phyloP scores from a whole-genome alignment of 805 yeast genomes.

The Candida chauliodis region DNA sequence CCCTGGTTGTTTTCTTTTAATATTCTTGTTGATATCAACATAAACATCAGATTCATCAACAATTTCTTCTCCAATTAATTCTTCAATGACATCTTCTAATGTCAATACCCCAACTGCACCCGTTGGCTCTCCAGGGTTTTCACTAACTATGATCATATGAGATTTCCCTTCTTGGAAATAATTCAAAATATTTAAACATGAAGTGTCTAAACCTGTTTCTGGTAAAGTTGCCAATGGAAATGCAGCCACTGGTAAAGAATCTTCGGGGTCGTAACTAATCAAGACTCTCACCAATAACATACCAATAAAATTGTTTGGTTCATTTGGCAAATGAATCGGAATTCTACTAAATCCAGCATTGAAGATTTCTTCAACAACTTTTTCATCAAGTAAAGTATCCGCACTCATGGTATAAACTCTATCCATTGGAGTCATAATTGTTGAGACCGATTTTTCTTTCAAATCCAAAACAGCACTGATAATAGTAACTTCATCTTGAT shows the following conservation, averaged over 20 bases:
- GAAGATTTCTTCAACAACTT: conserved; percentile 81
- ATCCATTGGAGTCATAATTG: conserved; percentile 91
- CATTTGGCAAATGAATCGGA: conserved; percentile 87
- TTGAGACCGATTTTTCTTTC: conserved; percentile 82
- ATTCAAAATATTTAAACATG: conserved; percentile 88
- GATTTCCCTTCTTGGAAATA: conserved; percentile 98
- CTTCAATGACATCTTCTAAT: conserved; percentile 96
- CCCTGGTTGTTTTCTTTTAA: conserved; percentile 73
- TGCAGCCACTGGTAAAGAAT: conserved; percentile 83
- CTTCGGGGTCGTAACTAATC: conserved; percentile 96
- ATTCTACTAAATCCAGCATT: conserved; percentile 93
- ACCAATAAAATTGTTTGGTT: conserved; percentile 88
- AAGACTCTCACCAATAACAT: conserved; percentile 90
- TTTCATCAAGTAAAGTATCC: conserved; percentile 77
- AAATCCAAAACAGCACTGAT: conserved; percentile 90
- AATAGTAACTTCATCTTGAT: conserved; percentile 93
- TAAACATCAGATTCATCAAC: conserved; percentile 95
- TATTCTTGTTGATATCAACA: conserved; percentile 83
- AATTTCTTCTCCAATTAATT: conserved; percentile 94
- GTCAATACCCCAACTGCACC: conserved; percentile 93
- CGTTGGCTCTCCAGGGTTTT: conserved; percentile 72
- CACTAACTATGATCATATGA: conserved; percentile 92
- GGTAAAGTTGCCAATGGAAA: conserved; percentile 96
- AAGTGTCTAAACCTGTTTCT: conserved; percentile 86
- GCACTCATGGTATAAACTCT: conserved; percentile 87